Conservation (phyloP, 2,329 filamentous ascomycete genomes). For the Aspergillus pseudoviridinutans region DNA sequence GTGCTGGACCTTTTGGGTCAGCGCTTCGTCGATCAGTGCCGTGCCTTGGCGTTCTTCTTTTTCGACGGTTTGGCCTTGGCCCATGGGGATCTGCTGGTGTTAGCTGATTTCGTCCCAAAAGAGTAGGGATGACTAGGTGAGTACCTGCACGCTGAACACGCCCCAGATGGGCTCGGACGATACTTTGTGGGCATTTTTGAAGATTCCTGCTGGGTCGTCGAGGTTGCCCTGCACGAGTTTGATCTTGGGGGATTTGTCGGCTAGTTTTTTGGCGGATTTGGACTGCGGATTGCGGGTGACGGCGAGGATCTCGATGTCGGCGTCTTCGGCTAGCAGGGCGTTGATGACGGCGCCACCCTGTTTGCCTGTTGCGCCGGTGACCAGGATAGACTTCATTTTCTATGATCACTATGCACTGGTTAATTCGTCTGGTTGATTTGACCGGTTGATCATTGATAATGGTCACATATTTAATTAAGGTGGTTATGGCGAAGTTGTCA, state of each 20-base stretch:
- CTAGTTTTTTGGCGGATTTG: slow-evolving; percentile 47
- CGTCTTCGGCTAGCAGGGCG: slow-evolving; percentile 5
- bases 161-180: slow-evolving; percentile 48
- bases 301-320: slow-evolving; percentile 12
- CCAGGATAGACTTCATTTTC: slow-evolving; percentile 6
- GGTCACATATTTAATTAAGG: not conserved
- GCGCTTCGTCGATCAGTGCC: slow-evolving; percentile 54
- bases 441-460: too few species aligned
- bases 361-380: slow-evolving; percentile 12
- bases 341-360: slow-evolving; percentile 11
- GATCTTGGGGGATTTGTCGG: slow-evolving; percentile 45
- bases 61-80: slow-evolving; percentile 2
- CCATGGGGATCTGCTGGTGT: not conserved
- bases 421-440: too few species aligned
- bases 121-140: not conserved
- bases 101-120: not conserved
- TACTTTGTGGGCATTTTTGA: slow-evolving; percentile 41
- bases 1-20: slow-evolving; percentile 53
- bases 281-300: slow-evolving; percentile 11
- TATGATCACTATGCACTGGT: too few species aligned
- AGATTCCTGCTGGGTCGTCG: slow-evolving; percentile 49
- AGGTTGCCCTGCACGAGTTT: slow-evolving; percentile 57
- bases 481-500: not conserved
- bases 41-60: slow-evolving; percentile 55
- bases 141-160: slow-evolving; percentile 59